Base-by-base conservation (phyloP, 495 filamentous ascomycete species). In the Tuber microsphaerosporum region DNA sequence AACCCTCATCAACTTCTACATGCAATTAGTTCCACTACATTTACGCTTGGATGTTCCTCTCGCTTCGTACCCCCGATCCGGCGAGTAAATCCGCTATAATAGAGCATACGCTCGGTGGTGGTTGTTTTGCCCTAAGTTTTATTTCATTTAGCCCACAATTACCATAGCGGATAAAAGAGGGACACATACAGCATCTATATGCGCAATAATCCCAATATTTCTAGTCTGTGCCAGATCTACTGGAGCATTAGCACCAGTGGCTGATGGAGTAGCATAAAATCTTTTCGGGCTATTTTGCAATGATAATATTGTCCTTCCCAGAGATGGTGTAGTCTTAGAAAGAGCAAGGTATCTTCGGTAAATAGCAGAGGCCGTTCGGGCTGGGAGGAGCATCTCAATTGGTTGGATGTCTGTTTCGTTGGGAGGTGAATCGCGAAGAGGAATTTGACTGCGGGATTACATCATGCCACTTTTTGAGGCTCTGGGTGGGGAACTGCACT, bases 61-160 rank as follows among this genome's bases (percentile, higher is more conserved):
- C 12, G 26, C 71, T 19, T 82, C 85, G 73, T 87, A 93, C 92
- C 90, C 84, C 95, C 95, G 81, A 97, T 89, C 81, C 93, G 86
- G 70, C 92, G 87, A 9, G 94, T 95, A 77, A 92, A 90, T 9
- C 96, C 95, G 79, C 94, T 96, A 83, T 98, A 97, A 80, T 94
- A 98, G 82, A 99, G 91, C 95, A 98, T 98, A 72, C 97, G 94
- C 89, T 99, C 96, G 7, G 96, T 98, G 0, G 96, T 99, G 0
- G 96, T 99, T 12, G 96, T 99, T 87, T 99, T 99, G 70, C 96
- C 95, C 92, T 93, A 79, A 6, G 17, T 44, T 79, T 37, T n/a
- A 45, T 34, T 51, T 65, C 26, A 20, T 69, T 37, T 16, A 45
- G 70, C 20, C 37, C 69, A 5, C 26, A 42, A 41, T 72, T 56